These are phyloP conservation scores for Cystofilobasidium bisporidii DNA, from an alignment of 768 basidiomycete genomes.

Conservation along the genomic window DNA sequence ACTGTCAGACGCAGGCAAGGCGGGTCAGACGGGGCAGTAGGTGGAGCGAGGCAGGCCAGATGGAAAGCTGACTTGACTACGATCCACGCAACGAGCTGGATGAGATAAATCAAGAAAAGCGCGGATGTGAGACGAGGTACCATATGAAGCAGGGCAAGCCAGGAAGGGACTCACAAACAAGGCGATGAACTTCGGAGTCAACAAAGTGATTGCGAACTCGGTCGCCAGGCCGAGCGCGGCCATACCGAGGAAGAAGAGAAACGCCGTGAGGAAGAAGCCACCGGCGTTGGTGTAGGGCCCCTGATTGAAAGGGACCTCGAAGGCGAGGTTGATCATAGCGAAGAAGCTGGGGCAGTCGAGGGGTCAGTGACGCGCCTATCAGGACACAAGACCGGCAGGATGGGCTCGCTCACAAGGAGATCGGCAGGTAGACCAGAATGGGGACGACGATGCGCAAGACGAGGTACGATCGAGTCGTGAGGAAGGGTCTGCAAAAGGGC, in stretches of 20 bases:
- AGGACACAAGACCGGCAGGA: no score
- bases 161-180: constrained; percentile 41
- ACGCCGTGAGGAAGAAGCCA: constrained; percentile 42
- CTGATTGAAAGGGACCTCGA: constrained; percentile 17
- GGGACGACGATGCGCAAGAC: constrained; percentile 41
- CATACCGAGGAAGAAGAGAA: constrained; percentile 39
- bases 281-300: constrained; percentile 34
- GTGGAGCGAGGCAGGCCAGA: no score
- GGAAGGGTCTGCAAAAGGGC: constrained; percentile 37
- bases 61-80: constrained; percentile 28
- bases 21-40: no score
- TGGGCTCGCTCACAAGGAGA: no score
- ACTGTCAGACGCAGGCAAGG: background rate
- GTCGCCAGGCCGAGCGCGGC: constrained; percentile 37
- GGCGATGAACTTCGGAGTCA: constrained; percentile 40
- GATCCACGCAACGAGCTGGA: constrained; percentile 35
- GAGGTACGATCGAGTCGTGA: constrained; percentile 41
- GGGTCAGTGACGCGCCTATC: no score
- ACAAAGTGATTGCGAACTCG: constrained; percentile 40
- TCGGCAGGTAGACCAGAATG: background rate
- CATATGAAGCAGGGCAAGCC: no score
- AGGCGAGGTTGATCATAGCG: constrained; percentile 42
- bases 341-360: constrained; percentile 37
- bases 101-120: no score
- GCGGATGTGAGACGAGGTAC: no score